These are phyloP conservation scores for Trypanosoma brucei DNA, from an alignment of 208 protist genomes.

Conservation along the genomic window DNA sequence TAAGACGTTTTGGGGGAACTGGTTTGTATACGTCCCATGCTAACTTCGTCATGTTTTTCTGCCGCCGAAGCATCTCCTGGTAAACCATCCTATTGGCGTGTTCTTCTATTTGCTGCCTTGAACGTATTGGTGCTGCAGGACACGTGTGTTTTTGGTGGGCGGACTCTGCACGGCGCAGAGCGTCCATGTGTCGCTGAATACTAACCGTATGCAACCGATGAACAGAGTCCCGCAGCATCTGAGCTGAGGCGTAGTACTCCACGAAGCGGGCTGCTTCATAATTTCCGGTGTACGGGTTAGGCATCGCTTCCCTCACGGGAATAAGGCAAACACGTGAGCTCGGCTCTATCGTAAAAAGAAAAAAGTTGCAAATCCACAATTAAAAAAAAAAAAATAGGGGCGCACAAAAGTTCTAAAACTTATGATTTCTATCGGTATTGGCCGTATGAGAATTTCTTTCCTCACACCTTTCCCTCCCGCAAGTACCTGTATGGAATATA, in stretches of 20 bases:
- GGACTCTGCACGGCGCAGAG: constrained; percentile 34
- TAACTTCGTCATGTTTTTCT: constrained; percentile 53
- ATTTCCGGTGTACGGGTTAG: constrained; percentile 62
- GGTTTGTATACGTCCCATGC: constrained; percentile 60
- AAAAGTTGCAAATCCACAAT: too few species aligned
- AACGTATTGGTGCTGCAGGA: constrained; percentile 34
- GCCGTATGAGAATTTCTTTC: too few species aligned
- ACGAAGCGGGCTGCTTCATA: constrained; percentile 65
- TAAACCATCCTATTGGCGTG: constrained; percentile 67
- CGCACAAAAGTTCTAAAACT: too few species aligned
- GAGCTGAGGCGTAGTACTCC: constrained; percentile 67
- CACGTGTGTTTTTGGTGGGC: constrained; percentile 35
- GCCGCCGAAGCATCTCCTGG: constrained; percentile 56
- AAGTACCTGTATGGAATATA: not conserved
- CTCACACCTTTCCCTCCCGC: too few species aligned
- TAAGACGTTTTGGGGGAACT: constrained; percentile 24
- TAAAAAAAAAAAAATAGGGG: too few species aligned
- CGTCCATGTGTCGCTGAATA: constrained; percentile 36
- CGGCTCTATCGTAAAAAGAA: too few species aligned
- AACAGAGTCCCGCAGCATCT: constrained; percentile 70
- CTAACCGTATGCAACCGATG: constrained; percentile 61
- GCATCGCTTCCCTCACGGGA: constrained; percentile 28
- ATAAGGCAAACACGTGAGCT: not conserved
- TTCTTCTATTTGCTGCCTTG: constrained; percentile 50
- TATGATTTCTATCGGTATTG: too few species aligned